Conservation (phyloP, 2,329 filamentous ascomycete genomes). For the Cladosporium colombiae region DNA sequence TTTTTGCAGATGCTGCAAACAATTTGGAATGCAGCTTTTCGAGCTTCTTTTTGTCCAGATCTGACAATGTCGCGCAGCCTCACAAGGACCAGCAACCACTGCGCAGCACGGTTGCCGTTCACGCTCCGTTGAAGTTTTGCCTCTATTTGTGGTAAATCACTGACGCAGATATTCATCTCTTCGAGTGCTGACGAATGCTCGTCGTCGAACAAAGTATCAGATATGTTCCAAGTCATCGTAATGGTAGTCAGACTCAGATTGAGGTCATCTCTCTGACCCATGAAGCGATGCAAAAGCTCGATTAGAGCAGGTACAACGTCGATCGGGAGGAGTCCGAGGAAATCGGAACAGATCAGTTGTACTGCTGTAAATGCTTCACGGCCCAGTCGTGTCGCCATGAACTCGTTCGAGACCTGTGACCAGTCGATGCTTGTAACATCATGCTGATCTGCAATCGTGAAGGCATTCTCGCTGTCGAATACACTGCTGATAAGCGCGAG, state of each 20-base stretch:
- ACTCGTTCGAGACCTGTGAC: slow-evolving; percentile 33
- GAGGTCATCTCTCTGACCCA: slow-evolving; percentile 83
- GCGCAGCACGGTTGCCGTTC: slow-evolving; percentile 48
- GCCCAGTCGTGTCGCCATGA: slow-evolving; percentile 71
- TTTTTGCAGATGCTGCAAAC: slow-evolving; percentile 89
- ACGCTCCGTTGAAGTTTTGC: background rate
- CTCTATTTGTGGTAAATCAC: slow-evolving; percentile 1
- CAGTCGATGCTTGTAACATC: slow-evolving; percentile 30
- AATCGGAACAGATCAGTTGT: slow-evolving; percentile 93
- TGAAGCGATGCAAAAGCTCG: slow-evolving; percentile 86
- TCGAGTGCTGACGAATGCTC: slow-evolving; percentile 11
- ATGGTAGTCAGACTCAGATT: slow-evolving; percentile 96
- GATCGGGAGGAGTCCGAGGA: slow-evolving; percentile 71
- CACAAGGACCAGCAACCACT: slow-evolving; percentile 77
- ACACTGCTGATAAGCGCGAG: slow-evolving; percentile 84
- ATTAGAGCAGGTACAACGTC: slow-evolving; percentile 75
- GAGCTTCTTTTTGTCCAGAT: slow-evolving; percentile 71
- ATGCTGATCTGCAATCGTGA: slow-evolving; percentile 15
- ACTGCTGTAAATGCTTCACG: slow-evolving; percentile 85
- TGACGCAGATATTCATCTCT: background rate
- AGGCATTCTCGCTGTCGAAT: slow-evolving; percentile 54
- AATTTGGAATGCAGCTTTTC: slow-evolving; percentile 88
- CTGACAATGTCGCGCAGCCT: slow-evolving; percentile 70
- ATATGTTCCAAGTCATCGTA: slow-evolving; percentile 94
- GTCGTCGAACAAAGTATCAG: slow-evolving; percentile 62